Conservation (phyloP, 2,329 filamentous ascomycete species). For the Xylaria digitata region DNA sequence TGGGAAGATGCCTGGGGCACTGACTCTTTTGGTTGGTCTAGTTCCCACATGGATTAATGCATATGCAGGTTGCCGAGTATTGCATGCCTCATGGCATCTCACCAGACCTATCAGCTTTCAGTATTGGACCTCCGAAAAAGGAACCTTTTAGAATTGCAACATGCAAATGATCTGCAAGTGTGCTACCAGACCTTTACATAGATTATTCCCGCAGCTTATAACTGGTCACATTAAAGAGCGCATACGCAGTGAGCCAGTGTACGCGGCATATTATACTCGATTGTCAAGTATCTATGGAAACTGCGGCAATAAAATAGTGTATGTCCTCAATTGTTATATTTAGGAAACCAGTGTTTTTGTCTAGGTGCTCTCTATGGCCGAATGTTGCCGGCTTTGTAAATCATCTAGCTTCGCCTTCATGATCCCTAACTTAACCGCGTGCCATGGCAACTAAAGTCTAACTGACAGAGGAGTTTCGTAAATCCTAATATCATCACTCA, state of each 20-base stretch:
- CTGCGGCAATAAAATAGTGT: not conserved
- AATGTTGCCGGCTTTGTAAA: slow-evolving; percentile 13
- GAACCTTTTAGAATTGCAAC: not conserved
- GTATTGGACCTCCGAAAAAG: not conserved
- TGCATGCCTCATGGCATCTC: not conserved
- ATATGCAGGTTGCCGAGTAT: slow-evolving; percentile 12
- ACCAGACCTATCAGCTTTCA: not conserved
- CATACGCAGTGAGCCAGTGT: not conserved
- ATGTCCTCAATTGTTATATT: slow-evolving; percentile 5
- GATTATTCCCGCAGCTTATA: slow-evolving; percentile 10
- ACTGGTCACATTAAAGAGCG: not conserved
- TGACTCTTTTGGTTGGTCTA: not conserved
- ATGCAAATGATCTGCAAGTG: slow-evolving; percentile 1
- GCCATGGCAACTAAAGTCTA: slow-evolving; percentile 34
- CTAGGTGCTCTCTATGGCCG: slow-evolving; percentile 31
- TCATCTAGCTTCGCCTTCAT: slow-evolving; percentile 25
- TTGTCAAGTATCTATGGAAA: not conserved
- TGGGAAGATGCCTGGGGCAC: not conserved
- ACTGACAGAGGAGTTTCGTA: slow-evolving; percentile 27
- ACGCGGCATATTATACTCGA: not conserved
- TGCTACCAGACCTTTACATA: not conserved
- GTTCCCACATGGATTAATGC: slow-evolving; percentile 6
- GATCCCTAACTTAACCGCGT: slow-evolving; percentile 9
- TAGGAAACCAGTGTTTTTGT: slow-evolving; percentile 23
- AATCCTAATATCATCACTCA: slow-evolving; percentile 38